A percentile compares a stretch with the other conserved stretches of the same genome.
These are phyloP conservation scores for Venturia aucupariae DNA, from an alignment of 2,329 filamentous ascomycete genomes.

Conservation along the genomic window DNA sequence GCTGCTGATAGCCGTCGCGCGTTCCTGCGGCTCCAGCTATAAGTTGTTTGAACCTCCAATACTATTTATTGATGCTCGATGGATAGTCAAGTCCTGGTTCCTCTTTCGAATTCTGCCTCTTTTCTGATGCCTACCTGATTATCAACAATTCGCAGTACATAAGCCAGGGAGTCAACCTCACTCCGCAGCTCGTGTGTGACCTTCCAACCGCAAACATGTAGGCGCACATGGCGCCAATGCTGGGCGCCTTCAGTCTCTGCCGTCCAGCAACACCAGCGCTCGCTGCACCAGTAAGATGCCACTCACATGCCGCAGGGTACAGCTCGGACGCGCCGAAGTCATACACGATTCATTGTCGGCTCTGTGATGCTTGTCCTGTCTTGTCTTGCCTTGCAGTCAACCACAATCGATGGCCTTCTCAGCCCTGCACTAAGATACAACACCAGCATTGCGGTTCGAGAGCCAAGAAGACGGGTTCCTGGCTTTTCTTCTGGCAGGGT, in stretches of 20 bases:
- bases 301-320: not conserved
- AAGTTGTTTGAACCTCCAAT: no score
- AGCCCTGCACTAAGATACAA: not conserved
- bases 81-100: no score
- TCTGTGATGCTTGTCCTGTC: not conserved
- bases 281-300: not conserved
- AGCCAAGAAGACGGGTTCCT: not conserved
- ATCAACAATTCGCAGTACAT: no score
- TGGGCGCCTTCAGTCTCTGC: not conserved
- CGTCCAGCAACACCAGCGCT: not conserved
- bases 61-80: no score
- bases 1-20: no score
- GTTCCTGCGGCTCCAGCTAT: no score
- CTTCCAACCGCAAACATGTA: not conserved
- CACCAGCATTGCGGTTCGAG: not conserved
- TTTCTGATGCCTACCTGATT: no score
- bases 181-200: no score
- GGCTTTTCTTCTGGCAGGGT: not conserved
- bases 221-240: not conserved
- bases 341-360: not conserved
- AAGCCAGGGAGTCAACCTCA: no score
- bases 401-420: no score
- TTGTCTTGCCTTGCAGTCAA: no score
- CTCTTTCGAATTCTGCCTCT: no score
- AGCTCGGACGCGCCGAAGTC: slow-evolving; percentile 1